Percentiles rank a stretch among this genome's conserved stretches.
Evolutionary conservation across 2,329 filamentous ascomycete genomes (phyloP).

Genomic region (Pleoardoris graminearum): DNA sequence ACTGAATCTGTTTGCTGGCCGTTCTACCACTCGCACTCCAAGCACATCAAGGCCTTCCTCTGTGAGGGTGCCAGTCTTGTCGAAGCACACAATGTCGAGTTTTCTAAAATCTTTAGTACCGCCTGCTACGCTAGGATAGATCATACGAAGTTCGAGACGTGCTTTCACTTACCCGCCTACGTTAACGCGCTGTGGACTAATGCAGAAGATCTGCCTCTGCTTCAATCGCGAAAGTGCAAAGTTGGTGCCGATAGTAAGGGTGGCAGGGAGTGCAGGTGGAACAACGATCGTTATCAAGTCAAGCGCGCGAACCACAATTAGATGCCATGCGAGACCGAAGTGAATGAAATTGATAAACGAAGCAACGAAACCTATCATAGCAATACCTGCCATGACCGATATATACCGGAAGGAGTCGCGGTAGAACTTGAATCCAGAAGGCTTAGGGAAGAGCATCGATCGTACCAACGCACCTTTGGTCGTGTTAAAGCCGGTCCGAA

Average conservation of each 20-base stretch:
- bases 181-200: conserved; percentile 95
- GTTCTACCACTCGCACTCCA: conserved; percentile 77
- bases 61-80: conserved; percentile 97
- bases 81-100: conserved; percentile 93
- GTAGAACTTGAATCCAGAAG: conserved; percentile 98
- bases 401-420: conserved; percentile 97
- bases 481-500: conserved; percentile 94
- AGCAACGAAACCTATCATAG: conserved; percentile 81
- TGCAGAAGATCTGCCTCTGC: conserved; percentile 91
- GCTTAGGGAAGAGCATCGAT: conserved; percentile 98
- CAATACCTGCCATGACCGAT: conserved; percentile 89
- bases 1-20: conserved; percentile 67
- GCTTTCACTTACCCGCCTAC: conserved; percentile 67
- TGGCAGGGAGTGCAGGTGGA: conserved; percentile 90
- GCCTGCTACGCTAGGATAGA: neutral
- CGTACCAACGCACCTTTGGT: conserved; percentile 94
- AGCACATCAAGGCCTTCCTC: conserved; percentile 95
- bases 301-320: conserved; percentile 88
- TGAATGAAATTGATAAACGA: conserved; percentile 93
- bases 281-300: conserved; percentile 98
- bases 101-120: conserved; percentile 53
- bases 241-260: conserved; percentile 92
- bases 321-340: conserved; percentile 79
- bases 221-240: conserved; percentile 88
- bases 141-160: neutral